Conservation (phyloP, 441 rosid genomes). For the Isatis lusitanica region DNA sequence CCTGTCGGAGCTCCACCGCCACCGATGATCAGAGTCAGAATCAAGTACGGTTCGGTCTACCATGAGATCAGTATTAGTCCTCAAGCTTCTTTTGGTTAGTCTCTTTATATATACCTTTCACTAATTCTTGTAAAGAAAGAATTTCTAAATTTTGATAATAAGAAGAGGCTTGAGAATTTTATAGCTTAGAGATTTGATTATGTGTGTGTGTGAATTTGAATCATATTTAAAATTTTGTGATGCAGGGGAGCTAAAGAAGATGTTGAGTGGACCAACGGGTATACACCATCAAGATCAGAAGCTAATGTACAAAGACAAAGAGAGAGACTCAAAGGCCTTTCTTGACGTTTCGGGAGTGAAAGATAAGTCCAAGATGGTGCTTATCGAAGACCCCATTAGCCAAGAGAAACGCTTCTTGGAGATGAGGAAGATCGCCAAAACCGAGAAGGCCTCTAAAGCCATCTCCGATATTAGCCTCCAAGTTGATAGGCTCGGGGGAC, state of each 20-base stretch:
- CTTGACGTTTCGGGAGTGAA: constrained; percentile 86
- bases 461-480: constrained; percentile 87
- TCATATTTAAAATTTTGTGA: too few relatives aligned
- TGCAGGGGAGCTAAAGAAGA: constrained; percentile 93
- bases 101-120: not conserved
- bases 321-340: constrained; percentile 85
- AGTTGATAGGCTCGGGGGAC: constrained; percentile 83
- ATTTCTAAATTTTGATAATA: too few relatives aligned
- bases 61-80: constrained; percentile 81
- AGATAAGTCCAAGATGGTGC: constrained; percentile 86
- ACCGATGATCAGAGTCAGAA: constrained; percentile 85
- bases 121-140: too few relatives aligned
- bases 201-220: too few relatives aligned
- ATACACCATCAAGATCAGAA: constrained; percentile 91
- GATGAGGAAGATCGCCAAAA: constrained; percentile 78
- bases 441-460: constrained; percentile 86
- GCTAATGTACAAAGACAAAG: constrained; percentile 83
- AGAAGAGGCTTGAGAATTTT: too few relatives aligned
- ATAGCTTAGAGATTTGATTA: too few relatives aligned
- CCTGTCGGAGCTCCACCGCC: constrained; percentile 64
- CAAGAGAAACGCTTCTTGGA: constrained; percentile 83
- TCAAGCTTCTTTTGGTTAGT: constrained; percentile 87
- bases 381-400: constrained; percentile 79
- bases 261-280: constrained; percentile 85
- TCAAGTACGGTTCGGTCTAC: constrained; percentile 76